A percentile compares a stretch with the other conserved stretches of the same genome.
phyloP scores from a whole-genome alignment of 208 protist species.

The Trypanosoma brucei region DNA sequence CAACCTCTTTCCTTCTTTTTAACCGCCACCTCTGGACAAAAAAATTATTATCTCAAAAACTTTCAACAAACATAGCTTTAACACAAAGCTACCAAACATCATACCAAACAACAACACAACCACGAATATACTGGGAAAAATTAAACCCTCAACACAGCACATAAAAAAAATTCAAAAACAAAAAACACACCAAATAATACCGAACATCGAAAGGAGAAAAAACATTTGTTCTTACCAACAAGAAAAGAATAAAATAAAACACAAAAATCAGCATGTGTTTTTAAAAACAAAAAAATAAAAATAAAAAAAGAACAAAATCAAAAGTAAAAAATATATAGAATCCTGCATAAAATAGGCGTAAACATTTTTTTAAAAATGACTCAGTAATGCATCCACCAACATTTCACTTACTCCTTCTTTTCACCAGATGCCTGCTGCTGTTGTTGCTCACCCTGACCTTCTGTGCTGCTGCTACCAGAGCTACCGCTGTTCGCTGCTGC shows the following conservation, averaged over 20 bases:
- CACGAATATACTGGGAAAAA: too few relatives aligned
- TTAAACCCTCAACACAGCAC: neutral
- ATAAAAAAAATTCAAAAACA: conserved; percentile 10
- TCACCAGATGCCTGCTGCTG: conserved; percentile 23
- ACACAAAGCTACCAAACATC: too few relatives aligned
- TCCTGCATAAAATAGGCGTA: neutral
- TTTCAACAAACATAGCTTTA: too few relatives aligned
- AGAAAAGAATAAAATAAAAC: too few relatives aligned
- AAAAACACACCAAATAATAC: conserved; percentile 2
- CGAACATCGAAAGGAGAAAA: too few relatives aligned
- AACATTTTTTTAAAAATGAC: conserved; percentile 25
- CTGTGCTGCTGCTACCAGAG: conserved; percentile 10
- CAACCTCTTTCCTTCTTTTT: too few relatives aligned
- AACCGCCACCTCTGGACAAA: too few relatives aligned
- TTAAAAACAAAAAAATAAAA: neutral
- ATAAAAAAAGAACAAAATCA: conserved; percentile 18
- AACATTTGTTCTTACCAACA: too few relatives aligned
- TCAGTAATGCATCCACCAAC: conserved; percentile 26
- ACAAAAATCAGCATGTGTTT: too few relatives aligned
- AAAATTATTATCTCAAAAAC: too few relatives aligned
- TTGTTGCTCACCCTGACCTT: conserved; percentile 7
- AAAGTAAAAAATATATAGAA: neutral
- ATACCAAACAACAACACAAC: too few relatives aligned
- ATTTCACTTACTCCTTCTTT: conserved; percentile 16
- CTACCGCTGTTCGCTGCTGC: conserved; percentile 44